Evolutionary conservation across 352 stramenopile genomes (phyloP).

Genomic region (Phytophthora foliorum): DNA sequence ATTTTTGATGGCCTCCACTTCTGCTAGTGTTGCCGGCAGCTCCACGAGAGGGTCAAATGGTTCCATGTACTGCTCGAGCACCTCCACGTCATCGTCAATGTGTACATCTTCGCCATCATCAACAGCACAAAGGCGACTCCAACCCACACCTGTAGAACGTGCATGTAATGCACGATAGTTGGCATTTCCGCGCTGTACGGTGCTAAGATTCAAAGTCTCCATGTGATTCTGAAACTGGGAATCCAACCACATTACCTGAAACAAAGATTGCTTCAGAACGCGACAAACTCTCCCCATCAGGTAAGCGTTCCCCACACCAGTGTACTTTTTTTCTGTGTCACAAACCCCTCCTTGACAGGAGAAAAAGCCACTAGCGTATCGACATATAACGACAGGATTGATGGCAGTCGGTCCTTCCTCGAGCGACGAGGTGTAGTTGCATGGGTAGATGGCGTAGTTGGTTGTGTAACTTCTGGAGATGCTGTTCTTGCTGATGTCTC

Average conservation of each 20-base stretch:
- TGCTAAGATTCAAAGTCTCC: not conserved
- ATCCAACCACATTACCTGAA: constrained; percentile 16
- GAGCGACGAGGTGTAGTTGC: too few species aligned
- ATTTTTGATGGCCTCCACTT: constrained; percentile 8
- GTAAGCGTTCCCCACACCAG: constrained; percentile 4
- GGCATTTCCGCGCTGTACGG: not conserved
- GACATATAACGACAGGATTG: constrained; percentile 11
- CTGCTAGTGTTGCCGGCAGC: not conserved
- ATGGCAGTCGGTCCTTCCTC: not conserved
- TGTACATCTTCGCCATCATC: constrained; percentile 11
- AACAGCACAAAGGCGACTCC: constrained; percentile 2
- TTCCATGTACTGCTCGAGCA: not conserved
- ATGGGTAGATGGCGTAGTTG: too few species aligned
- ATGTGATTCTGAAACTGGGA: constrained; percentile 14
- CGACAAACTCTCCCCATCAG: constrained; percentile 12
- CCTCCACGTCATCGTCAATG: constrained; percentile 4
- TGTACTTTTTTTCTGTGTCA: not conserved
- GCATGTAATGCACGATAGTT: constrained; percentile 15
- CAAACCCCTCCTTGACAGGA: constrained; percentile 3
- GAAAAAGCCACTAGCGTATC: constrained; percentile 15
- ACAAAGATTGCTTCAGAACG: constrained; percentile 4
- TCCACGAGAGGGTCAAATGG: constrained; percentile 2
- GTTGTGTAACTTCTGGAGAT: too few species aligned
- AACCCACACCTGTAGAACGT: not conserved
- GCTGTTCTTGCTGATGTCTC: too few species aligned